Evolutionary conservation across 192 early-diverging fungal genomes (phyloP), one percentile per base, ranked within the genome.

Genomic region (Chytriomyces sp.): DNA sequence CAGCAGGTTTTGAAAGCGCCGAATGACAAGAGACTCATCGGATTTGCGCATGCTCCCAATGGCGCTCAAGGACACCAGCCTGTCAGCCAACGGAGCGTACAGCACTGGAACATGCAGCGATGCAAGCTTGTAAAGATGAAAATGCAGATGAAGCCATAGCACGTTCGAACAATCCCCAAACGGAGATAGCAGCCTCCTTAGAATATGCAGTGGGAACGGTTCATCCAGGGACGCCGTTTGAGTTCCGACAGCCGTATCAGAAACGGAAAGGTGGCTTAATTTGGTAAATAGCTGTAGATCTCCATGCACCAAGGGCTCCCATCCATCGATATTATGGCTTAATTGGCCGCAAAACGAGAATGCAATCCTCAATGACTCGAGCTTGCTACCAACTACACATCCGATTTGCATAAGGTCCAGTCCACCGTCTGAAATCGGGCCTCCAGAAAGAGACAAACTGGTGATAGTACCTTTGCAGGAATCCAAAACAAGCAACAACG

Each of bases 371-470:
- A 67, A 44, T 9, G 66, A 45, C 13, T 28, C 45, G 28, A 67
- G 46, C 16, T 28, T 35, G 44, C 10, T 10, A 13, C 66, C 66
- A 13, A 67, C 16, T 9, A 67, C 26, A 13, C 46, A 5, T 43
- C 66, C 66, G 24, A 67, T 47, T 16, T 47, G 66, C 16, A 16
- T n/a, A 16, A 67, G 66, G 24, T 35, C 45, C 18, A 67, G 66
- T 26, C 45, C 66, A 46, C 66, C 66, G 10, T 67, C 45, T 13
- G 66, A 28, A 67, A 67, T 67, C 24, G 66, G 66, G 9, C 66
- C 66, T 1, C 66, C 66, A 35, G 43, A 23, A 16, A 67, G 45
- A 47, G 66, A 67, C 10, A 67, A 28, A 23, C 46, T 13, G 11
- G 13, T 9, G 44, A 67, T 26, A 7, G 43, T 46, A 47, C 2